phyloP scores from a whole-genome alignment of 164 flowering plant genomes.

The Buxus sempervirens region DNA sequence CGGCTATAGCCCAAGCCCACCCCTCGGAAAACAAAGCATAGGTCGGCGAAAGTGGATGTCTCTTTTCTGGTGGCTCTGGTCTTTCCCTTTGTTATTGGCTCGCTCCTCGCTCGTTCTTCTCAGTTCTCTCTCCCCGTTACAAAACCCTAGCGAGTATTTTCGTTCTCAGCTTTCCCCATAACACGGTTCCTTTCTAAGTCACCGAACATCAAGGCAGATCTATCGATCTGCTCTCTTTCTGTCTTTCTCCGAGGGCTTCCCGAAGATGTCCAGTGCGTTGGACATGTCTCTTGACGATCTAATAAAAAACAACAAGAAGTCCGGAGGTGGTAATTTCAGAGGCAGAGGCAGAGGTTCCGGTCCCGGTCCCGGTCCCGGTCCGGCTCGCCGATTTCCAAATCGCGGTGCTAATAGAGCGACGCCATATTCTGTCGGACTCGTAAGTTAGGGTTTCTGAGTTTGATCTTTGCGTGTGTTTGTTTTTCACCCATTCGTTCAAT shows the following conservation, averaged over 20 bases:
- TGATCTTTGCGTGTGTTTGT: slow-evolving; percentile 1
- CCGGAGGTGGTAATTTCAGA: slow-evolving; percentile 35
- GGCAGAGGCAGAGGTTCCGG: slow-evolving; percentile 38
- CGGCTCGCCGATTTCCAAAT: slow-evolving; percentile 59
- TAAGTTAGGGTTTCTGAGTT: slow-evolving; percentile 22
- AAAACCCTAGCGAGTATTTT: too few species aligned
- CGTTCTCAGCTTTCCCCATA: too few species aligned
- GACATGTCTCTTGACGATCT: slow-evolving; percentile 90
- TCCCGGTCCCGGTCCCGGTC: slow-evolving; percentile 56
- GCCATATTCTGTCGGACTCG: slow-evolving; percentile 65
- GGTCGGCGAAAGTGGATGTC: too few species aligned
- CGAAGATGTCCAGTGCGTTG: slow-evolving; percentile 53
- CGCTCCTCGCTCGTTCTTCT: too few species aligned
- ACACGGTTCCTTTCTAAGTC: too few species aligned
- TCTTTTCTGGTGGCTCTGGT: too few species aligned
- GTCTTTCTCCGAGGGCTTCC: not conserved
- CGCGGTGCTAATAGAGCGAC: slow-evolving; percentile 57
- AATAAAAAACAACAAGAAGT: slow-evolving; percentile 67
- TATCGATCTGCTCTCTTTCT: too few species aligned
- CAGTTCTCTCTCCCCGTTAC: too few species aligned
- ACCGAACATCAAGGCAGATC: too few species aligned
- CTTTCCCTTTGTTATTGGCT: too few species aligned
- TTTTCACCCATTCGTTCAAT: not conserved
- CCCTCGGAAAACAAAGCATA: too few species aligned
- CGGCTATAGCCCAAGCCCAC: too few species aligned